A percentile compares a stretch with the other conserved stretches of the same genome.
Conservation (phyloP, 202 grass and related monocot species). For the Eragrostis tef region DNA sequence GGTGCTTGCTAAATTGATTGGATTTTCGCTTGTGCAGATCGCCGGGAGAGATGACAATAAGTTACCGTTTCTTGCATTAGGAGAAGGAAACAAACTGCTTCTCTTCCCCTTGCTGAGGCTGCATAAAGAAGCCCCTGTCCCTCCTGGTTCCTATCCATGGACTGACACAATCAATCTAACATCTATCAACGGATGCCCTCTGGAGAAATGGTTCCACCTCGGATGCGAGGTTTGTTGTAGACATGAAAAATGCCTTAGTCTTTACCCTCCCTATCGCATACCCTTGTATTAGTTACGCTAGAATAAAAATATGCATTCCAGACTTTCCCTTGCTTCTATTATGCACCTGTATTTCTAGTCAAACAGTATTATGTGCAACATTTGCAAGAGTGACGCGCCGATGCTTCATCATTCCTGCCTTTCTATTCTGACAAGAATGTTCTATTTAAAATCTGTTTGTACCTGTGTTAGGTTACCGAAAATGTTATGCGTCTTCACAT, state of each 20-base stretch:
- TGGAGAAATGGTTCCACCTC: slow-evolving; percentile 87
- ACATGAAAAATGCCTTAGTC: neutral
- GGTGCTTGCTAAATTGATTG: slow-evolving; percentile 18
- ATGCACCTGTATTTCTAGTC: neutral
- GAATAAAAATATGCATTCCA: neutral
- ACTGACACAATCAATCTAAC: slow-evolving; percentile 53
- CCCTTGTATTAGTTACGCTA: neutral
- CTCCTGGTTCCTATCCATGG: slow-evolving; percentile 62
- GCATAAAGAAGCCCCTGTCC: slow-evolving; percentile 67
- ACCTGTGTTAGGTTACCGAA: slow-evolving; percentile 61
- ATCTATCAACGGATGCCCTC: slow-evolving; percentile 59
- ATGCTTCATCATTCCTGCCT: neutral
- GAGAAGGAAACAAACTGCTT: slow-evolving; percentile 75
- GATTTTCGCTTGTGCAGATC: slow-evolving; percentile 51
- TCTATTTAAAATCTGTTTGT: slow-evolving; percentile 38
- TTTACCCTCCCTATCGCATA: neutral
- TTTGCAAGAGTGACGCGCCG: neutral
- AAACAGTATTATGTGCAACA: neutral
- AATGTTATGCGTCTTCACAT: slow-evolving; percentile 67
- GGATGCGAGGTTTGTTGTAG: slow-evolving; percentile 73
- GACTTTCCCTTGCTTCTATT: neutral
- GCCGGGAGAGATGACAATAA: slow-evolving; percentile 43
- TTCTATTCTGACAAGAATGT: neutral
- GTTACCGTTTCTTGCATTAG: slow-evolving; percentile 77
- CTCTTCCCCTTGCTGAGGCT: slow-evolving; percentile 73